A percentile compares a stretch with the other conserved stretches of the same genome.
Conservation (phyloP, 805 yeast species). For the Jamesozyma piceae region DNA sequence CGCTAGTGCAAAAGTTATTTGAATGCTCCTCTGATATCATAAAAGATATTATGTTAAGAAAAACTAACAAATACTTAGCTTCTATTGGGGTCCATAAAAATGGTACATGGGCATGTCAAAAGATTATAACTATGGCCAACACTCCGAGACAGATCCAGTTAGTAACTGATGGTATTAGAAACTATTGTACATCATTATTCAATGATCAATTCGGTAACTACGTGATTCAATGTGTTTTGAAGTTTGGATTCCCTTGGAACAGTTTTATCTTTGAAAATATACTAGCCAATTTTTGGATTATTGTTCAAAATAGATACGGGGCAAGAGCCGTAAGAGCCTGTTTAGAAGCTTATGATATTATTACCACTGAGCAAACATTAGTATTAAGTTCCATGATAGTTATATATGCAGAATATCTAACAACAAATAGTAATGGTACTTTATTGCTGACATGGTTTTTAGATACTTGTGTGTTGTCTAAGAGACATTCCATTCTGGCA, state of each 20-base stretch:
- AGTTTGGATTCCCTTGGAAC: slow-evolving; percentile 81
- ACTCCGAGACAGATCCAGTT: slow-evolving; percentile 53
- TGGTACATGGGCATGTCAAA: slow-evolving; percentile 99
- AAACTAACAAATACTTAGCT: slow-evolving; percentile 69
- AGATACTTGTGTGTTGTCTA: slow-evolving; percentile 66
- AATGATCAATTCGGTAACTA: slow-evolving; percentile 96
- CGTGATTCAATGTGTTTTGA: slow-evolving; percentile 87
- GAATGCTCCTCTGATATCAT: slow-evolving; percentile 59
- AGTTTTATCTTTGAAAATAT: slow-evolving; percentile 83
- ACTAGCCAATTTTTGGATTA: slow-evolving; percentile 64
- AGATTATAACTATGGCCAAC: slow-evolving; percentile 69
- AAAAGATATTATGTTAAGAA: slow-evolving; percentile 72
- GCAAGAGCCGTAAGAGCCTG: slow-evolving; percentile 92
- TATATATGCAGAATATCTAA: slow-evolving; percentile 66
- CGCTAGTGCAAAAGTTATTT: slow-evolving; percentile 87
- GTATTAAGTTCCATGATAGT: slow-evolving; percentile 71
- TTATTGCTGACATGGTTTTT: slow-evolving; percentile 87
- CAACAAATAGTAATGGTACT: slow-evolving; percentile 80
- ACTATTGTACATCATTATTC: slow-evolving; percentile 75
- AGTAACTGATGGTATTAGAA: slow-evolving; percentile 62
- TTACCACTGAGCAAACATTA: slow-evolving; percentile 57
- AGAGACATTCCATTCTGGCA: slow-evolving; percentile 58
- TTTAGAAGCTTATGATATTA: slow-evolving; percentile 60
- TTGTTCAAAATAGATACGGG: slow-evolving; percentile 86
- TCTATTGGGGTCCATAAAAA: slow-evolving; percentile 93